Percentiles rank a stretch among this genome's conserved stretches.
phyloP scores from a whole-genome alignment of 768 basidiomycete genomes.

The Ephemerocybe angulata region DNA sequence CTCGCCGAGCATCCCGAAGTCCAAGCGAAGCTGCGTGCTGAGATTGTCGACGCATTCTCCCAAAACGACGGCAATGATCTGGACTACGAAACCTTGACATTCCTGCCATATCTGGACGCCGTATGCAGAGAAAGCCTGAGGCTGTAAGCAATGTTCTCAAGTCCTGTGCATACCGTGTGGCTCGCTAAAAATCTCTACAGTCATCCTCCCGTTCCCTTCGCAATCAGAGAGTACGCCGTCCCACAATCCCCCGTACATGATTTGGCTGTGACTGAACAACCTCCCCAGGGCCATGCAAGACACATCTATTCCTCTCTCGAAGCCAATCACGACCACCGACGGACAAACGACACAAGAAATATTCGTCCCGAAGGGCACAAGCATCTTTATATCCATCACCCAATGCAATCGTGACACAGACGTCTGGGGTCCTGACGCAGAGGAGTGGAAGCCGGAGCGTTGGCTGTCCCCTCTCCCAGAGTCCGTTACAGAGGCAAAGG shows the following conservation, averaged over 20 bases:
- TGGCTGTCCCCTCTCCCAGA: background rate
- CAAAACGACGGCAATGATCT: conserved; percentile 21
- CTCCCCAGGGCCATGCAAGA: conserved; percentile 7
- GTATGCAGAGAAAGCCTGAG: conserved; percentile 40
- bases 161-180: background rate
- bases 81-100: conserved; percentile 33
- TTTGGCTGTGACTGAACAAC: too few species aligned
- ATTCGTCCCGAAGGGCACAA: conserved; percentile 35
- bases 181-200: background rate
- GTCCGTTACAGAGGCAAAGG: background rate
- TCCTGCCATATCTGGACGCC: conserved; percentile 38
- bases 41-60: conserved; percentile 29
- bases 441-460: background rate
- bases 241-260: too few species aligned
- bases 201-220: background rate
- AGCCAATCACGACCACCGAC: conserved; percentile 27
- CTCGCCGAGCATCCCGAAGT: conserved; percentile 31
- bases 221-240: too few species aligned
- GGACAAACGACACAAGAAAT: conserved; percentile 33
- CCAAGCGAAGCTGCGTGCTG: conserved; percentile 35
- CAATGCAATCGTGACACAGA: background rate
- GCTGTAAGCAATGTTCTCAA: conserved; percentile 20
- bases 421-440: conserved; percentile 1
- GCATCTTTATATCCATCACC: conserved; percentile 6
- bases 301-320: conserved; percentile 31